Base-by-base conservation (phyloP, 768 basidiomycete genomes). In the Pleurotus eryngii region DNA sequence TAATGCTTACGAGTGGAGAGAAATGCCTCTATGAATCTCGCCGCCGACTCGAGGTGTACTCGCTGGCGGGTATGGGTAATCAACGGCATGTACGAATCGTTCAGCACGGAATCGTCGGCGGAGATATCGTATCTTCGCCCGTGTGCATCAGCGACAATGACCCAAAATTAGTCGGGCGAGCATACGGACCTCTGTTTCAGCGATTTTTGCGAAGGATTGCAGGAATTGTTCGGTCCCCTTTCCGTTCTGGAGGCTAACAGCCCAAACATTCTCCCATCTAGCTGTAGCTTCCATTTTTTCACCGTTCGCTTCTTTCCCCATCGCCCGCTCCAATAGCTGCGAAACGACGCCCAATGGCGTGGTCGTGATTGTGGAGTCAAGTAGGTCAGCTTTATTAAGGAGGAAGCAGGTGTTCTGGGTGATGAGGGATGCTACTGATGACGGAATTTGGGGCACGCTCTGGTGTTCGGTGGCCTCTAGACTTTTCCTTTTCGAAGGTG, bases 1-100 rank as follows among this genome's bases (percentile, higher is more conserved):
- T 42, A 58, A 60, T 50, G 68, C 76, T 43, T 53, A 79, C 78
- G 64, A 45, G 72, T 71, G 46, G 70, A 70, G 3, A 90, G 70
- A 65, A 90, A 90, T 1, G 84, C 82, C 24, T 85, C 75, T 12
- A 92, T 68, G 59, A 86, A 86, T 12, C 63, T 76, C 24, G 81
- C 72, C 1, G 89, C 87, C 15, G 78, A 78, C 66, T 89, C 79
- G 18, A 96, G 78, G 63, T 92, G 90, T 4, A 81, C 79, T 8
- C 92, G 82, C 67, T 96, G 94, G 17, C 93, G 81, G 6, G 84
- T 81, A 48, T 90, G 88, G 0, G 90, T 93, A 47, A 95, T 82
- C 27, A 95, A 71, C 0, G 90, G 90, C 5, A n/a, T 24, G 43
- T 35, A n/a, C 22, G 15, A 46, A 9, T 26, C 46, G 9, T 46